Base-by-base conservation (phyloP, 805 yeast species). In the Lipomyces orientalis region DNA sequence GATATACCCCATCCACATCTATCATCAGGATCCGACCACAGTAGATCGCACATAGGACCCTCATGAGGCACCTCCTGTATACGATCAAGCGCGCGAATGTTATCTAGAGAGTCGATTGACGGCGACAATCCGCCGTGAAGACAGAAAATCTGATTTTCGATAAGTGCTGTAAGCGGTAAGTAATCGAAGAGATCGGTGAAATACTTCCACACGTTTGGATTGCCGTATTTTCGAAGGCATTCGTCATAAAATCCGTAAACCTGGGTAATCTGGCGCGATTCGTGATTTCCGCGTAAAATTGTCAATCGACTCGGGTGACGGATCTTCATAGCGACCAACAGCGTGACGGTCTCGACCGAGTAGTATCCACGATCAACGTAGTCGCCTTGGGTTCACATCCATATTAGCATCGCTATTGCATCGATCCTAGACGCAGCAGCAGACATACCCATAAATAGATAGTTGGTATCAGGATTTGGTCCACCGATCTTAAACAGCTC, bases 61-160 rank as follows among this genome's bases (percentile, higher is more conserved):
- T 93, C 97, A 77, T 93, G 98, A 54, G 98, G 98, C 59, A 93
- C 97, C 81, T 93, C 98, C 81, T 93, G 97, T 76, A 90, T 86
- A 83, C 98, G 86, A 81, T 92, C 92, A 73, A 93, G 83, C 75
- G 90, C 95, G 77, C 97, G 86, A 43, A 93, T 95, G 81, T 93
- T 97, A 79, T 93, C 97, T 71, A 93, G 87, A 37, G 96, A 88
- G 80, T 91, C 97, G 78, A 93, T 90, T 91, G 91, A 90, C 75
- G 98, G 98, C 34, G 97, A 91, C 73, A 93, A 83, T 16, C 98
- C 98, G 73, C 98, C 98, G 79, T 93, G 98, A 67, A 93, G 82
- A 81, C 97, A 93, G 79, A 93, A 92, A 57, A 93, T 89, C 76
- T 91, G 90, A 77, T 90, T 90, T 78, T 92, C 97, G 54, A 93